Percentiles rank a stretch among this genome's conserved stretches.
phyloP scores from a whole-genome alignment of 768 basidiomycete genomes.

The Cubamyces lactineus region DNA sequence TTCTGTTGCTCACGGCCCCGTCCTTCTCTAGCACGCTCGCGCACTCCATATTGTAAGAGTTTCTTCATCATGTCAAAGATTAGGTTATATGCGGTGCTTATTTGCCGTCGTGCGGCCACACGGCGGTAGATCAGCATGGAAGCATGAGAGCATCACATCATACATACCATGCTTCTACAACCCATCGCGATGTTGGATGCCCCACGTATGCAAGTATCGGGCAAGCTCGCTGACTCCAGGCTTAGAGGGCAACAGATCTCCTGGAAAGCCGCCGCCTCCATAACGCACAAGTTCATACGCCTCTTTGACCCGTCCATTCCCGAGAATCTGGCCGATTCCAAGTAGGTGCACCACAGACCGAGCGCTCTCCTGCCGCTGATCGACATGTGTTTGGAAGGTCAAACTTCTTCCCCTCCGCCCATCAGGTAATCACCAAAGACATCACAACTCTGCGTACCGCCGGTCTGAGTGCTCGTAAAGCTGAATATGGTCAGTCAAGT shows the following conservation, averaged over 20 bases:
- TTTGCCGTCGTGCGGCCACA: background rate
- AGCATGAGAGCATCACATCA: too few relatives aligned
- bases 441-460: conserved; percentile 64
- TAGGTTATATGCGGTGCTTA: background rate
- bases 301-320: conserved; percentile 76
- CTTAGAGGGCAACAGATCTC: conserved; percentile 79
- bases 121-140: conserved; percentile 10
- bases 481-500: conserved; percentile 73
- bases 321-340: conserved; percentile 56
- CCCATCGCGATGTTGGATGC: too few relatives aligned
- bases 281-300: conserved; percentile 77
- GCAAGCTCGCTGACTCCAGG: background rate
- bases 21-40: conserved; percentile 56
- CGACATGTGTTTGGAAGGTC: conserved; percentile 18
- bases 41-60: conserved; percentile 64
- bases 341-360: conserved; percentile 1
- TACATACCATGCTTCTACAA: too few relatives aligned
- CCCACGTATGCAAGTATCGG: too few relatives aligned
- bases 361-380: background rate
- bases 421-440: conserved; percentile 65
- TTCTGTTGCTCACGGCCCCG: background rate
- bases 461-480: conserved; percentile 84
- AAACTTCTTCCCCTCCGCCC: conserved; percentile 67
- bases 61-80: background rate
- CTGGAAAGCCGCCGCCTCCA: conserved; percentile 84